phyloP scores from a whole-genome alignment of 1,139 yeast species.

The Hansenula sp. region DNA sequence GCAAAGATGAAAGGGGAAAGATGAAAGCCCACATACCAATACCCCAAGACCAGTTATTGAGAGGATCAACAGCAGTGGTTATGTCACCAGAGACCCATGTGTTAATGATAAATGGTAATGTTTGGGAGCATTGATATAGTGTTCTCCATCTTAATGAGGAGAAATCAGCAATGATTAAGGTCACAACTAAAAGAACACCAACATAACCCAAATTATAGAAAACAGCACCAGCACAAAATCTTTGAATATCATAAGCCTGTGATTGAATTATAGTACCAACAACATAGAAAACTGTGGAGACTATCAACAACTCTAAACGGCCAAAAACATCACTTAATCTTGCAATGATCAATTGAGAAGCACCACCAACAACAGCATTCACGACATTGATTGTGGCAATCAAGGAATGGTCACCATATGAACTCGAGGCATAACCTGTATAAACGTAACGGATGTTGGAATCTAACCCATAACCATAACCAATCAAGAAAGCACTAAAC shows the following conservation, averaged over 20 bases:
- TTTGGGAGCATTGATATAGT: slow-evolving; percentile 56
- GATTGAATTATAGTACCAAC: slow-evolving; percentile 72
- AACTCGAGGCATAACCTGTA: slow-evolving; percentile 52
- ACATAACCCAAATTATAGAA: slow-evolving; percentile 69
- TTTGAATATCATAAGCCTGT: slow-evolving; percentile 59
- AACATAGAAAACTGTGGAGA: slow-evolving; percentile 56
- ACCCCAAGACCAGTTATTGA: slow-evolving; percentile 60
- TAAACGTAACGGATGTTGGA: slow-evolving; percentile 46
- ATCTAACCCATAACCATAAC: slow-evolving; percentile 69
- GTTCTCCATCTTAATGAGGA: slow-evolving; percentile 71
- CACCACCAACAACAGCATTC: slow-evolving; percentile 64
- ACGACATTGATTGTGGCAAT: slow-evolving; percentile 63
- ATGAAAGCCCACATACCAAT: slow-evolving; percentile 82
- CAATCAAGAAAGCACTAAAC: slow-evolving; percentile 50
- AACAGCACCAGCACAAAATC: slow-evolving; percentile 73
- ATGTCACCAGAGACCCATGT: slow-evolving; percentile 74
- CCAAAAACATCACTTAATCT: slow-evolving; percentile 71
- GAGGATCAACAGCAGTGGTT: slow-evolving; percentile 33
- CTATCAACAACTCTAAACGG: slow-evolving; percentile 51
- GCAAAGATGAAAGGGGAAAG: slow-evolving; percentile 60
- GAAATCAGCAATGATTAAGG: slow-evolving; percentile 60
- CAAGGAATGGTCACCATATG: slow-evolving; percentile 56
- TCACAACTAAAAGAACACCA: slow-evolving; percentile 54
- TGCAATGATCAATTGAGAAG: slow-evolving; percentile 67
- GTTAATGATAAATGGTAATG: slow-evolving; percentile 68